phyloP scores from a whole-genome alignment of 306 rosid species.

The Lupinus albus region DNA sequence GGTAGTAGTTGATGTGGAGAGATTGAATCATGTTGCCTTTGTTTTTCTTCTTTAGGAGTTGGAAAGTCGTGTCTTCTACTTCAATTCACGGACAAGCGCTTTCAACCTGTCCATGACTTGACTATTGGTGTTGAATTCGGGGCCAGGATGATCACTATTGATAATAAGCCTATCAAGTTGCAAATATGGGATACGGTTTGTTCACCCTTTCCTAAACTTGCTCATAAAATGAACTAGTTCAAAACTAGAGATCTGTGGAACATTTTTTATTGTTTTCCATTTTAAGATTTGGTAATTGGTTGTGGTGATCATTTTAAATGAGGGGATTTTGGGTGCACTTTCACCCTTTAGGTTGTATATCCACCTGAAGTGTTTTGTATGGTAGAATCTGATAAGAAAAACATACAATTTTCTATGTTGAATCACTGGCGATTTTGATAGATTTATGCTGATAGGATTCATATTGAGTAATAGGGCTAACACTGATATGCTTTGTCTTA shows the following conservation, averaged over 20 bases:
- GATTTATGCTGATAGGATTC: neutral
- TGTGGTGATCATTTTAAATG: neutral
- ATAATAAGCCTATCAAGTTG: slow-evolving; percentile 85
- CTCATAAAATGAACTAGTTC: neutral
- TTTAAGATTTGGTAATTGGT: slow-evolving; percentile 13
- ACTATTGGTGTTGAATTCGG: slow-evolving; percentile 99
- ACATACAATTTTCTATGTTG: slow-evolving; percentile 20
- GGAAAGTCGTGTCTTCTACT: slow-evolving; percentile 98
- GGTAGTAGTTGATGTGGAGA: neutral
- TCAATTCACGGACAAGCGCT: slow-evolving; percentile 95
- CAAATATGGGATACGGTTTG: slow-evolving; percentile 99
- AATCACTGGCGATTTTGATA: slow-evolving; percentile 7
- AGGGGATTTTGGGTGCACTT: slow-evolving; percentile 18
- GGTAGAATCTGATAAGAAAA: slow-evolving; percentile 17
- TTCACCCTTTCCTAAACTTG: slow-evolving; percentile 27
- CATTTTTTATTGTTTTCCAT: neutral
- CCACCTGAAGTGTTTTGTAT: neutral
- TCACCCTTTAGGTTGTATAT: slow-evolving; percentile 6
- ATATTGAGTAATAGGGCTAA: neutral
- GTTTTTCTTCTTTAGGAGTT: slow-evolving; percentile 60
- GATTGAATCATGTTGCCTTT: neutral
- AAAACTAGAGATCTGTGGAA: neutral
- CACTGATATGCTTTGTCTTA: neutral
- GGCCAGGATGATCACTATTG: slow-evolving; percentile 96
- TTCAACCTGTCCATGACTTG: slow-evolving; percentile 95